Evolutionary conservation across 2,329 filamentous ascomycete genomes (phyloP).

Genomic region (Pseudocercospora crystallina): DNA sequence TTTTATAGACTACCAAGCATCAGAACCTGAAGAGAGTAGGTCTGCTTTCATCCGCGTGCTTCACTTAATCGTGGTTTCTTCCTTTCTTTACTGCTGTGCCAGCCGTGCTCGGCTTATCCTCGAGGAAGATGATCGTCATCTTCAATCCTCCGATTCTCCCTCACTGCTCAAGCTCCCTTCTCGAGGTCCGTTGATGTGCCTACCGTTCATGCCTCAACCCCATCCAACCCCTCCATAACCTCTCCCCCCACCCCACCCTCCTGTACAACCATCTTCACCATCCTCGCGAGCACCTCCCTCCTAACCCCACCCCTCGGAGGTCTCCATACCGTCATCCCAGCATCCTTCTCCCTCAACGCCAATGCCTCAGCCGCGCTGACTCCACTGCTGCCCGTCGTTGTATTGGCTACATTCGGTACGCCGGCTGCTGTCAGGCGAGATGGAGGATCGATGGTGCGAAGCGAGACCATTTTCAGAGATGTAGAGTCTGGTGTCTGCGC

Average conservation of each 20-base stretch:
- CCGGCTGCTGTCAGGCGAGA: constrained; percentile 50
- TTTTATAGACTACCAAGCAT: too few species aligned
- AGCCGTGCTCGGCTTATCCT: too few species aligned
- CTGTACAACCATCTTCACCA: constrained; percentile 75
- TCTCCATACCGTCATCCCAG: constrained; percentile 68
- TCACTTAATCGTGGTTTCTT: too few species aligned
- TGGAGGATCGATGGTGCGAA: constrained; percentile 52
- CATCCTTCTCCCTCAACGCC: constrained; percentile 52
- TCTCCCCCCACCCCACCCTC: constrained; percentile 81
- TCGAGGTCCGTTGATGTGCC: too few species aligned
- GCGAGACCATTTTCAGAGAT: constrained; percentile 38
- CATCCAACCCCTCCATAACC: constrained; percentile 76
- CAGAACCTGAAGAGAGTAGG: too few species aligned
- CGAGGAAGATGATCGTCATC: too few species aligned
- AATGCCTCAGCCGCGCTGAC: constrained; percentile 42
- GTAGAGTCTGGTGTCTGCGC: constrained; percentile 38
- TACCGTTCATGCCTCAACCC: too few species aligned
- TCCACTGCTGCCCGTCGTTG: constrained; percentile 42
- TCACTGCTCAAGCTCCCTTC: constrained; percentile 30
- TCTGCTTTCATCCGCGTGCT: too few species aligned
- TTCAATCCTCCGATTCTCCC: neutral
- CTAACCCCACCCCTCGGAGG: constrained; percentile 81
- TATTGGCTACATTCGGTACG: constrained; percentile 48
- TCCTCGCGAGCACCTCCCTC: constrained; percentile 67
- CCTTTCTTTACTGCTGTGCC: too few species aligned